Evolutionary conservation across 164 flowering plant species (phyloP).

Genomic region (Umbellularia californica): DNA sequence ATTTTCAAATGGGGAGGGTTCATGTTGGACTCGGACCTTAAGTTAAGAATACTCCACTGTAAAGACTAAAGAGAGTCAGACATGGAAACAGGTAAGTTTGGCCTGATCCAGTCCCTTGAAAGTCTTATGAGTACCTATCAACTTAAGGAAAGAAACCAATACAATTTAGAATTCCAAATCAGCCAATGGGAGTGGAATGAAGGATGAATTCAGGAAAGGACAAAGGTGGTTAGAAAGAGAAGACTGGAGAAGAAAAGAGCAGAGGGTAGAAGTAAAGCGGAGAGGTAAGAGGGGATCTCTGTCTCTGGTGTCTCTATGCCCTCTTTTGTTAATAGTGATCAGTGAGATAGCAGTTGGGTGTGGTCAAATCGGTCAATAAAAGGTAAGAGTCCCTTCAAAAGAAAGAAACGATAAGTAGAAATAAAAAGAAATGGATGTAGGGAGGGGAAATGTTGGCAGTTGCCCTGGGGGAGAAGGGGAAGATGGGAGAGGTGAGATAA

Average conservation of each 20-base stretch:
- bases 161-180: background rate
- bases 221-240: constrained; percentile 25
- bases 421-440: background rate
- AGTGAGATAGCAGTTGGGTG: constrained; percentile 13
- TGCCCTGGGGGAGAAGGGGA: constrained; percentile 22
- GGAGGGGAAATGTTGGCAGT: background rate
- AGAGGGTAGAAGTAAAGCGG: background rate
- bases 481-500: background rate
- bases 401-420: no score
- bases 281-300: background rate
- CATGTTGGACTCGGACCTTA: no score
- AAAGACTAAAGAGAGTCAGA: no score
- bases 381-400: background rate
- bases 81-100: no score
- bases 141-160: no score
- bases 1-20: no score
- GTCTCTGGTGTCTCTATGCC: background rate
- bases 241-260: constrained; percentile 13
- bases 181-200: constrained; percentile 3
- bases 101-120: no score
- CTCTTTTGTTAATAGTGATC: background rate
- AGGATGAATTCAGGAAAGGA: constrained; percentile 29
- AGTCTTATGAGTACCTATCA: no score
- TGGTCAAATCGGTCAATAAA: constrained; percentile 42
- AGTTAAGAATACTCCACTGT: no score